Conservation (phyloP, 495 filamentous ascomycete species). For the Aspergillus saccharolyticus region DNA sequence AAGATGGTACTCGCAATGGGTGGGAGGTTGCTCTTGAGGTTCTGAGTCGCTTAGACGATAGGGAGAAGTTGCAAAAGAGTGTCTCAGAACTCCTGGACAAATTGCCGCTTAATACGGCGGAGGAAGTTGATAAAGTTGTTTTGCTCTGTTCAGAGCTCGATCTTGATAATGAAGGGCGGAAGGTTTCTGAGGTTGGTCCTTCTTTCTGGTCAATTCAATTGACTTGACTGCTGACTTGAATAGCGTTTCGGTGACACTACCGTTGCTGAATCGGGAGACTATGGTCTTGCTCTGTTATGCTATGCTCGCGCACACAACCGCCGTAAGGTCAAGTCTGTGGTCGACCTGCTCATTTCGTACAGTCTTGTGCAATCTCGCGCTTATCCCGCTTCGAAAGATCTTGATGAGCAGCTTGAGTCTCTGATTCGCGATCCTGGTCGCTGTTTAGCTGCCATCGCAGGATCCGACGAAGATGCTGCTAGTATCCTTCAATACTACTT, state of each 20-base stretch:
- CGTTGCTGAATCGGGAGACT: slow-evolving; percentile 59
- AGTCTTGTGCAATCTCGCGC: slow-evolving; percentile 77
- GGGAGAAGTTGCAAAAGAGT: slow-evolving; percentile 56
- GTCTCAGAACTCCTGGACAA: slow-evolving; percentile 60
- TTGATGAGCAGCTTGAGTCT: slow-evolving; percentile 61
- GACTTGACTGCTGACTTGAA: not conserved
- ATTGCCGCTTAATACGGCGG: slow-evolving; percentile 58
- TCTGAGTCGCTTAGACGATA: slow-evolving; percentile 66
- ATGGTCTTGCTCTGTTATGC: slow-evolving; percentile 78
- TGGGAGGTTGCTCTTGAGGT: slow-evolving; percentile 84
- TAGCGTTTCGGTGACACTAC: slow-evolving; percentile 75
- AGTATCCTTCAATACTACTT: slow-evolving; percentile 73
- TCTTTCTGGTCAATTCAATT: not conserved
- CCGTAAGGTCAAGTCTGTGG: slow-evolving; percentile 70
- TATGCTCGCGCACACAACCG: slow-evolving; percentile 73
- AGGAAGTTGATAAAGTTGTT: slow-evolving; percentile 71
- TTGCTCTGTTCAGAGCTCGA: slow-evolving; percentile 62
- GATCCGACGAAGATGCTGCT: slow-evolving; percentile 69
- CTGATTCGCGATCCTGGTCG: slow-evolving; percentile 63
- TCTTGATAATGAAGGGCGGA: slow-evolving; percentile 64
- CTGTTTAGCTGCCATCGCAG: slow-evolving; percentile 59
- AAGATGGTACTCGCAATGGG: slow-evolving; percentile 52
- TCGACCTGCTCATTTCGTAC: slow-evolving; percentile 80
- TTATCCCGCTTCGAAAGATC: slow-evolving; percentile 60
- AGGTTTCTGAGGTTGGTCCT: slow-evolving; percentile 66